Evolutionary conservation across 108 stramenopile genomes (phyloP).

Genomic region (Schizochytrium sp.): DNA sequence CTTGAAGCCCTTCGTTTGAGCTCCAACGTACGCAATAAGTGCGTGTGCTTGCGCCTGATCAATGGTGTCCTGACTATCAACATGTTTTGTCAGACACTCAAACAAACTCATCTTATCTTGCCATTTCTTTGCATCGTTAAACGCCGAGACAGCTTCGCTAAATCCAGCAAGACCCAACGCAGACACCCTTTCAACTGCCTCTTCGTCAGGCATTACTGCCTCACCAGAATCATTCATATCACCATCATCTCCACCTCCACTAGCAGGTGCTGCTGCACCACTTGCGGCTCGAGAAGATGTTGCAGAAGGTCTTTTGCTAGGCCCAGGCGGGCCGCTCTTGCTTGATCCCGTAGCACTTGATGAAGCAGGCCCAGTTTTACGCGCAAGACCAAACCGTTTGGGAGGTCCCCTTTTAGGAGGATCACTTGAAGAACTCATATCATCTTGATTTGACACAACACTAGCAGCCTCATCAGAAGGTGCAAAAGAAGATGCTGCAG

Average conservation of each 20-base stretch:
- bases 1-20: constrained; percentile 38
- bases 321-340: neutral
- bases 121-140: constrained; percentile 38
- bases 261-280: neutral
- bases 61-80: neutral
- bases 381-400: neutral
- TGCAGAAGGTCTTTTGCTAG: neutral
- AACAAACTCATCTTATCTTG: constrained; percentile 35
- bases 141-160: constrained; percentile 8
- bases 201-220: neutral
- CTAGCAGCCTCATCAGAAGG: too few relatives aligned
- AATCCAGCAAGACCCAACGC: neutral
- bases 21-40: neutral
- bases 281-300: neutral
- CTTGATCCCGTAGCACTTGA: too few relatives aligned
- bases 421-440: too few relatives aligned
- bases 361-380: neutral
- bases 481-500: too few relatives aligned
- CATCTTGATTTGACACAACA: too few relatives aligned
- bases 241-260: neutral
- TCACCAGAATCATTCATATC: constrained; percentile 20
- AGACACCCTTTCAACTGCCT: neutral
- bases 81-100: neutral
- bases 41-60: neutral
- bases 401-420: too few relatives aligned